phyloP scores from a whole-genome alignment of 163 green algal species.

The Prototheca wickerhamii region DNA sequence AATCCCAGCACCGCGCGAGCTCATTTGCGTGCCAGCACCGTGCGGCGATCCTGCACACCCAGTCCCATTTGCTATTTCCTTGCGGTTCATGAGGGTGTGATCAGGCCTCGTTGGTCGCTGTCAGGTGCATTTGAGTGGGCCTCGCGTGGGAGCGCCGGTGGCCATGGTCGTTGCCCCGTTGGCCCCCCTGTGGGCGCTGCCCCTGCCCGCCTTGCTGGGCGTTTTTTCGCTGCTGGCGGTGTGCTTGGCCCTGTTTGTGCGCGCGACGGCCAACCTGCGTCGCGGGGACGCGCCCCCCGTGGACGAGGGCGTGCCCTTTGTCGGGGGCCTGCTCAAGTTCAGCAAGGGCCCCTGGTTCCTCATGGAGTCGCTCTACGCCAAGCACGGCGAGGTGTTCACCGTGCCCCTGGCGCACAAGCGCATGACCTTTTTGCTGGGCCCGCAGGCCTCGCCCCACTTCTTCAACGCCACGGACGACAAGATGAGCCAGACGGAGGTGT shows the following conservation, averaged over 20 bases:
- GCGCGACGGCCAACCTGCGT: slow-evolving; percentile 31
- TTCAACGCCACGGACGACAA: slow-evolving; percentile 93
- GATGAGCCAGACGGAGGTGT: slow-evolving; percentile 82
- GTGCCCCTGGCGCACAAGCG: slow-evolving; percentile 89
- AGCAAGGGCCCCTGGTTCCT: slow-evolving; percentile 69
- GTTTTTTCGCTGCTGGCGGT: background rate
- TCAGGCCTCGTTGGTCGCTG: too few species aligned
- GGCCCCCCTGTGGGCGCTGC: background rate
- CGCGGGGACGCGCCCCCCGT: slow-evolving; percentile 59
- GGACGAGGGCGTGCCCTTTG: slow-evolving; percentile 81
- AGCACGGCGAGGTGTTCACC: slow-evolving; percentile 90
- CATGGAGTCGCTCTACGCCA: slow-evolving; percentile 68
- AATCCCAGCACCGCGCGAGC: too few species aligned
- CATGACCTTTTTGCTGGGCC: slow-evolving; percentile 96
- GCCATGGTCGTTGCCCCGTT: background rate
- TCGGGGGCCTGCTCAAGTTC: slow-evolving; percentile 93
- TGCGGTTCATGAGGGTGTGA: too few species aligned
- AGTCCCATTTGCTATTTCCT: too few species aligned
- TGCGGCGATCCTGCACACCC: too few species aligned
- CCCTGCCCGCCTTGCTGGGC: background rate
- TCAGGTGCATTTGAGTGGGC: too few species aligned
- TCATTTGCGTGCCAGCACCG: too few species aligned
- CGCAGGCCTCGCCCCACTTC: slow-evolving; percentile 82
- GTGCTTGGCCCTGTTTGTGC: slow-evolving; percentile 3
- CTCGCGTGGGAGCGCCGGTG: too few species aligned